Evolutionary conservation across 305 asterid species (phyloP).

Genomic region (Fraxinus paxiana): DNA sequence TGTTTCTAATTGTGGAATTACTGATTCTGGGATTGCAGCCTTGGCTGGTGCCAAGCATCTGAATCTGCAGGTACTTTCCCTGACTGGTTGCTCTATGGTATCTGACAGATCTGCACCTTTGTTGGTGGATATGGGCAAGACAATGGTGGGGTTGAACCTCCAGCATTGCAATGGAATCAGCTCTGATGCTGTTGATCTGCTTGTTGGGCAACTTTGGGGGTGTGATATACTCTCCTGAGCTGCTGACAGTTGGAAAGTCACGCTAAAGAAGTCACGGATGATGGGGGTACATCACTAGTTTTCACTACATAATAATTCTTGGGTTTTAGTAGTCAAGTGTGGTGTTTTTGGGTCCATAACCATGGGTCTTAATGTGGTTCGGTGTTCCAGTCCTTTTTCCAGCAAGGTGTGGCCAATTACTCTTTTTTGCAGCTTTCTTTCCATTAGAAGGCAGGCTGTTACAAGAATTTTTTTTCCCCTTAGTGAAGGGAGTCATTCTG

Average conservation of each 20-base stretch:
- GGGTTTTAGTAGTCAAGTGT: conserved; percentile 27
- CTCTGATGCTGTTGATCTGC: conserved; percentile 36
- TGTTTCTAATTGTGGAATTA: conserved; percentile 48
- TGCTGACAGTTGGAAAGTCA: conserved; percentile 5
- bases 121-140: conserved; percentile 47
- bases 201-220: conserved; percentile 68
- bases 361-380: conserved; percentile 35
- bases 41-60: conserved; percentile 56
- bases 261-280: background rate
- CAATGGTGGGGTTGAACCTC: conserved; percentile 66
- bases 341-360: conserved; percentile 53
- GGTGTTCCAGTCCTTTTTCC: conserved; percentile 38
- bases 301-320: conserved; percentile 16
- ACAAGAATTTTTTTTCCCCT: conserved; percentile 37
- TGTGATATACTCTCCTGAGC: conserved; percentile 69
- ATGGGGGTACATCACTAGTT: conserved; percentile 7
- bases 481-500: conserved; percentile 16
- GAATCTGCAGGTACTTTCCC: conserved; percentile 54
- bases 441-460: conserved; percentile 43
- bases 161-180: conserved; percentile 64
- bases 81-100: conserved; percentile 54
- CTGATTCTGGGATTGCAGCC: conserved; percentile 61
- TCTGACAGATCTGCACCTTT: conserved; percentile 54
- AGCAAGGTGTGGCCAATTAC: conserved; percentile 33
- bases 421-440: conserved; percentile 46